Evolutionary conservation across 192 early-diverging fungal genomes (phyloP).

Genomic region (Tieghemiomyces parasiticus): DNA sequence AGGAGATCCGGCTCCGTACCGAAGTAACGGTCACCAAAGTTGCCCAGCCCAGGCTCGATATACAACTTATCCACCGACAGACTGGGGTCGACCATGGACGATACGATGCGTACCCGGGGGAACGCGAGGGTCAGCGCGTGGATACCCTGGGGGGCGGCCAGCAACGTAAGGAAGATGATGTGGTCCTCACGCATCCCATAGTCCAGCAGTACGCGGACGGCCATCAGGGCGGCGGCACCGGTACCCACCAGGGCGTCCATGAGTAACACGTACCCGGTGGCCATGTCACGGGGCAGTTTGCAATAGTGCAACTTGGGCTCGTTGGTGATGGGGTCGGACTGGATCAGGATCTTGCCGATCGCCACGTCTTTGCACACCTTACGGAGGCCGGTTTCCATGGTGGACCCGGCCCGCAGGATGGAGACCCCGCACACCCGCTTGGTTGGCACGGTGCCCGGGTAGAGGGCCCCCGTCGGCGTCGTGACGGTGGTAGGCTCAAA

Average conservation of each 20-base stretch:
- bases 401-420: conserved; percentile 74
- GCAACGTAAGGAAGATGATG: conserved; percentile 72
- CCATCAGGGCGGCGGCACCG: conserved; percentile 92
- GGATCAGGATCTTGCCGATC: conserved; percentile 85
- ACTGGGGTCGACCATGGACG: conserved; percentile 61
- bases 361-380: conserved; percentile 64
- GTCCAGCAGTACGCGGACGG: conserved; percentile 82
- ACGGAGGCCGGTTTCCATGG: conserved; percentile 78
- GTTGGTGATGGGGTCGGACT: conserved; percentile 56
- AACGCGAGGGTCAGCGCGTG: conserved; percentile 70
- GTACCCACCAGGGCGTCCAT: conserved; percentile 84
- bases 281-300: conserved; percentile 56
- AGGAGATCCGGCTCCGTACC: conserved; percentile 7
- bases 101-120: conserved; percentile 63
- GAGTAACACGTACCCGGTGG: conserved; percentile 46
- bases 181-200: conserved; percentile 73
- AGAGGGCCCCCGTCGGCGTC: conserved; percentile 42
- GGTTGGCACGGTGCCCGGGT: conserved; percentile 27
- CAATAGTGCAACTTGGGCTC: conserved; percentile 84
- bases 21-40: conserved; percentile 65
- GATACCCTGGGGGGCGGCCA: conserved; percentile 64
- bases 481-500: conserved; percentile 27
- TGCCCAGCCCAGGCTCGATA: conserved; percentile 73
- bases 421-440: conserved; percentile 49
- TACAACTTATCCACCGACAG: conserved; percentile 44